Evolutionary conservation across 2,329 filamentous ascomycete species (phyloP), one percentile per base, ranked within the genome.

Genomic region (Cordyceps farinosa): DNA sequence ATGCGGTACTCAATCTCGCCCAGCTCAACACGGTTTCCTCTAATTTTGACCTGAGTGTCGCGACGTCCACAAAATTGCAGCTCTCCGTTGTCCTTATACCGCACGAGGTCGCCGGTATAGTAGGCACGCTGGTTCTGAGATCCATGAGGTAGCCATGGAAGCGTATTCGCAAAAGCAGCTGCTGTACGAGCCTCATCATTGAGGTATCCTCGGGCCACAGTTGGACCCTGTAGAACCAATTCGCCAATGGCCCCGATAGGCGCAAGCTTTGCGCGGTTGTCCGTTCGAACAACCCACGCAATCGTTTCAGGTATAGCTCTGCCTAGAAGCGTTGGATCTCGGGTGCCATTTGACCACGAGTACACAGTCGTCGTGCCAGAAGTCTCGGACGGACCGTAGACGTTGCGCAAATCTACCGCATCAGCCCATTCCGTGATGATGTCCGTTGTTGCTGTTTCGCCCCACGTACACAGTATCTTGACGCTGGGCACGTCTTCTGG

Each of bases 1-100:
- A 45, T 45, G 8, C 44, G 44, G n/a, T 45, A 27, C 22, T 67
- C 66, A 7, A 67, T 59, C 34, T 64, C 65, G 3, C 42, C 64
- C 15, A 82, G 73, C 71, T 81, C 85, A 58, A 83, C 75, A 57
- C 82, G 71, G 64, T 79, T 84, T 34, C 85, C 86, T 34, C 79
- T 76, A 15, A 86, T 70, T 69, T 86, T 86, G 54, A 85, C 77
- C 68, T 85, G 83, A 0, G 77, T 77, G 66, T 86, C 83, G 66
- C 82, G 82, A 29, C 83, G 75, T 56, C 82, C 82, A 55, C 81
- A 69, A 57, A 77, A 80, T 1, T 75, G 66, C 11, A 81, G 68
- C 45, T 69, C 67, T 3, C 76, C 75, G 56, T 79, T 73, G 0
- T 70, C 69, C 40, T 75, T 69, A 34, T 79, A 79, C 52, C 70